Evolutionary conservation across 192 early-diverging fungal species (phyloP).

Genomic region (Glomus cerebriforme): DNA sequence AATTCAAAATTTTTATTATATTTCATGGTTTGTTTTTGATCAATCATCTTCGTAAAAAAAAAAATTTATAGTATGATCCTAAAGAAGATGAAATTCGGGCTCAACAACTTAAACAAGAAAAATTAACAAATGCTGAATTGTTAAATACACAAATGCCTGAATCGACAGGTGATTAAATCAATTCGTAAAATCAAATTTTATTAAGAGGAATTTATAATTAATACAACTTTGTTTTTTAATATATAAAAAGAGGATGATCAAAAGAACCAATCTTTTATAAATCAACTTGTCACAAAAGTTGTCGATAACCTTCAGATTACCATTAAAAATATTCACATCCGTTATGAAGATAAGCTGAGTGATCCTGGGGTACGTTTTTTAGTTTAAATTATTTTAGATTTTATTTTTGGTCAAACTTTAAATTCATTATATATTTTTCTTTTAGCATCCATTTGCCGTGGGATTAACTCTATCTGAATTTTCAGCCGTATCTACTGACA

Average conservation of each 20-base stretch:
- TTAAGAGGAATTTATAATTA: not conserved
- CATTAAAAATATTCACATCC: constrained; percentile 93
- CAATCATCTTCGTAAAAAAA: not conserved
- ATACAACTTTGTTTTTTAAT: not conserved
- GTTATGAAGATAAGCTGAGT: constrained; percentile 89
- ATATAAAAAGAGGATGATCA: constrained; percentile 50
- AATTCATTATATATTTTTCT: not conserved
- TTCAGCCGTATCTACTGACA: constrained; percentile 89
- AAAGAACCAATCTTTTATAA: constrained; percentile 84
- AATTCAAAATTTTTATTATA: too few species aligned
- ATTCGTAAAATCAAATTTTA: not conserved
- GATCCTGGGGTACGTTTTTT: constrained; percentile 54
- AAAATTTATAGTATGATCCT: constrained; percentile 69
- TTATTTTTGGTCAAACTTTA: constrained; percentile 13
- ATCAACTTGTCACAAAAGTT: constrained; percentile 89
- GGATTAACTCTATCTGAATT: constrained; percentile 89
- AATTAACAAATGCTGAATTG: constrained; percentile 77
- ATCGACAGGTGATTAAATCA: constrained; percentile 31
- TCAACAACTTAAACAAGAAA: constrained; percentile 79
- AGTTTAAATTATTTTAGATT: not conserved
- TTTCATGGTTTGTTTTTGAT: not conserved
- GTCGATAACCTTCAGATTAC: constrained; percentile 95
- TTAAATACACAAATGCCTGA: constrained; percentile 42
- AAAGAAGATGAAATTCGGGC: constrained; percentile 76
- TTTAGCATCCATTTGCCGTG: constrained; percentile 75